These are phyloP conservation scores for Podaxis sp. DNA, from an alignment of 768 basidiomycete species.

Conservation along the genomic window DNA sequence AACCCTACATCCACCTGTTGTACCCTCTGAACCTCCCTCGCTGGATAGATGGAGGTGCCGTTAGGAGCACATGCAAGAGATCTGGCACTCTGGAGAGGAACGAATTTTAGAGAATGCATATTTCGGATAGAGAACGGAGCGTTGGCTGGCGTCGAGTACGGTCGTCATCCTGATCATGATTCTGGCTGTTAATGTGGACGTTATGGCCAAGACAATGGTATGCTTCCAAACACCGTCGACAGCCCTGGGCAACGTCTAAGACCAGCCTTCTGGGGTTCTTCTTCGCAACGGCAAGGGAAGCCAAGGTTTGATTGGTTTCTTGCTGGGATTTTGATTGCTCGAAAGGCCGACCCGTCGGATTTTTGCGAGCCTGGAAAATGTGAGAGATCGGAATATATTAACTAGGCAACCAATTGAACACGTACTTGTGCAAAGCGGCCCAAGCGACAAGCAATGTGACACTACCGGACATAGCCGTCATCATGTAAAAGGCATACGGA, in stretches of 20 bases:
- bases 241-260: slow-evolving; percentile 19
- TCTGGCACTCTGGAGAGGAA: not conserved
- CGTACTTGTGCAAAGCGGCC: slow-evolving; percentile 63
- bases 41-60: no score
- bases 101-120: not conserved
- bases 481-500: slow-evolving; percentile 71
- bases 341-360: slow-evolving; percentile 50
- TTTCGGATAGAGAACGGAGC: not conserved
- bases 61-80: not conserved
- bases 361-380: slow-evolving; percentile 36
- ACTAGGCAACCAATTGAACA: slow-evolving; percentile 14
- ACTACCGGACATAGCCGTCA: slow-evolving; percentile 58
- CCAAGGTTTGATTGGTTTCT: slow-evolving; percentile 33
- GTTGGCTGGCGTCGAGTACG: not conserved
- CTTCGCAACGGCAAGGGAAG: slow-evolving; percentile 48
- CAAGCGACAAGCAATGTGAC: slow-evolving; percentile 63
- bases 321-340: slow-evolving; percentile 28
- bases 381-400: slow-evolving; percentile 12
- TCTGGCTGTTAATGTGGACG: not conserved
- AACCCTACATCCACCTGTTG: not conserved
- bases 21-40: not conserved
- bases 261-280: slow-evolving; percentile 43
- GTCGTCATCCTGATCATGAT: not conserved
- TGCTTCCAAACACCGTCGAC: not conserved
- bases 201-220: not conserved